These are phyloP conservation scores for Pulveroboletus ravenelii DNA, from an alignment of 768 basidiomycete genomes.

Conservation along the genomic window DNA sequence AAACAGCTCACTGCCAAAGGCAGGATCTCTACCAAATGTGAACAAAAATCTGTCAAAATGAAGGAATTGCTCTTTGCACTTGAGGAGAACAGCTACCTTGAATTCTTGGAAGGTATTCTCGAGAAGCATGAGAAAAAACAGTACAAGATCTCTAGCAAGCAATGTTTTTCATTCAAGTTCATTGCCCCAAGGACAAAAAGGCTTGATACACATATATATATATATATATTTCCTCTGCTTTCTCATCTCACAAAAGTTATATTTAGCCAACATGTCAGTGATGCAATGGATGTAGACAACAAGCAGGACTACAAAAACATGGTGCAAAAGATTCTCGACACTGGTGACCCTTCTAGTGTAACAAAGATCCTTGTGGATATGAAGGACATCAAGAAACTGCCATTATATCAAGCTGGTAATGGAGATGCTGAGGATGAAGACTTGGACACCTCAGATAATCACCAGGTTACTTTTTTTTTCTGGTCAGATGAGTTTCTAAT, in stretches of 20 bases:
- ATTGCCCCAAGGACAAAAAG: neutral
- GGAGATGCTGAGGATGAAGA: neutral
- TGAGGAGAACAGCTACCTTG: neutral
- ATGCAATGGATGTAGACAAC: too few species aligned
- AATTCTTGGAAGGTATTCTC: neutral
- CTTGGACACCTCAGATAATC: neutral
- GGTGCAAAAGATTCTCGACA: neutral
- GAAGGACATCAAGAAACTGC: too few species aligned
- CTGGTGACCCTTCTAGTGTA: neutral
- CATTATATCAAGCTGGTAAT: neutral
- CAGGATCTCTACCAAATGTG: neutral
- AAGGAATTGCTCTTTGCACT: too few species aligned
- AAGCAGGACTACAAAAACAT: neutral
- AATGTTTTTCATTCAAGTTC: too few species aligned
- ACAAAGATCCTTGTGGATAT: neutral
- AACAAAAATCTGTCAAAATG: too few species aligned
- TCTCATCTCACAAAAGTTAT: too few species aligned
- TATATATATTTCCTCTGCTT: too few species aligned
- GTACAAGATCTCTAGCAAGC: too few species aligned
- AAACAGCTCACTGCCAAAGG: neutral
- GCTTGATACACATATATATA: too few species aligned
- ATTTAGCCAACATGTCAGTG: too few species aligned
- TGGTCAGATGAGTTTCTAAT: too few species aligned
- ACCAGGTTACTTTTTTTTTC: too few species aligned
- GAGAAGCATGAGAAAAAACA: neutral